phyloP scores from a whole-genome alignment of 192 early-diverging fungal species.

The Backusella tuberculispora region DNA sequence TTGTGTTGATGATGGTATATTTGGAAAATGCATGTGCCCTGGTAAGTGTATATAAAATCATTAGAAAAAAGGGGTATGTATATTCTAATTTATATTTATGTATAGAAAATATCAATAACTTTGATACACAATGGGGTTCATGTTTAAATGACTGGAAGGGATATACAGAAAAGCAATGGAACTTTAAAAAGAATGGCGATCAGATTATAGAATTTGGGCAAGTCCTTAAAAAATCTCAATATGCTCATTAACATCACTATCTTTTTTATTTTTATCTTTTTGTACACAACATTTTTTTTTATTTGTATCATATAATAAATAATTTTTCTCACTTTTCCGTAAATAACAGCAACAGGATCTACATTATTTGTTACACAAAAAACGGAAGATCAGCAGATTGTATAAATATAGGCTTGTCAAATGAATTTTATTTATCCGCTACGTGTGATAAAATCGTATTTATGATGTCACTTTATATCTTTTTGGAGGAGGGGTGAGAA shows the following conservation, averaged over 20 bases:
- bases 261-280: conserved; percentile 10
- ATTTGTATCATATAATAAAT: conserved; percentile 10
- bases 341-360: background rate
- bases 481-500: no score
- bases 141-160: conserved; percentile 30
- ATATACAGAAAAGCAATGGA: conserved; percentile 26
- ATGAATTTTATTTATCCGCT: background rate
- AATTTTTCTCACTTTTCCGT: background rate
- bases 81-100: background rate
- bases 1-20: conserved; percentile 34
- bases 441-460: no score
- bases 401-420: background rate
- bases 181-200: conserved; percentile 25
- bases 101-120: conserved; percentile 31
- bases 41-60: conserved; percentile 8
- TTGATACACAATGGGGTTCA: conserved; percentile 35
- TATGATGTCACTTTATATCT: no score
- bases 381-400: background rate
- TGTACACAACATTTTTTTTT: background rate
- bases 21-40: conserved; percentile 38
- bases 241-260: background rate
- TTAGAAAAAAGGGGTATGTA: background rate
- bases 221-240: background rate
- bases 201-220: conserved; percentile 17
- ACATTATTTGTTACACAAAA: background rate